Evolutionary conservation across 352 stramenopile genomes (phyloP).

Genomic region (Pythium vanterpoolii): DNA sequence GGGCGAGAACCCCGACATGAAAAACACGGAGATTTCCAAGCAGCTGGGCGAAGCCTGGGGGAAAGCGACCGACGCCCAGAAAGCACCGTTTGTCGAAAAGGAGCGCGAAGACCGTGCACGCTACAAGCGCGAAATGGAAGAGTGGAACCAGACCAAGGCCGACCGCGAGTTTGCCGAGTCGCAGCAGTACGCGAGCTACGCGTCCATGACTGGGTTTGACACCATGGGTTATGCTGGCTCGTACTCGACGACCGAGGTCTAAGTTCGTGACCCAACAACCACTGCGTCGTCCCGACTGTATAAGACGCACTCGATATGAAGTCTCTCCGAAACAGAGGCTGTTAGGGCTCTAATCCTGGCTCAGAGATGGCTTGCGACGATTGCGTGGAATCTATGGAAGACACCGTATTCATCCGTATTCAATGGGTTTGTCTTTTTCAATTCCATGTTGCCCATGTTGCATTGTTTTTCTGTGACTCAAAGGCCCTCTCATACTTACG

Average conservation of each 20-base stretch:
- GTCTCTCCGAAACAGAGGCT: no score
- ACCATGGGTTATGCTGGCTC: conserved; percentile 70
- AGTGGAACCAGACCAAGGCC: conserved; percentile 86
- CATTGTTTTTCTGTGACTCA: not conserved
- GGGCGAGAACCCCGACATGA: conserved; percentile 91
- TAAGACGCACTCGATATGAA: not conserved
- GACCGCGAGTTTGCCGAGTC: conserved; percentile 83
- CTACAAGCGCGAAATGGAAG: conserved; percentile 93
- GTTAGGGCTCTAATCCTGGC: not conserved
- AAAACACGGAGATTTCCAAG: conserved; percentile 95
- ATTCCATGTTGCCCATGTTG: not conserved
- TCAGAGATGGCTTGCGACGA: conserved; percentile 6
- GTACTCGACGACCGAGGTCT: conserved; percentile 49
- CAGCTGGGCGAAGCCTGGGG: conserved; percentile 92
- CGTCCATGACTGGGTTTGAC: conserved; percentile 78
- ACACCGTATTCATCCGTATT: conserved; percentile 2
- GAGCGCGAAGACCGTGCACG: conserved; percentile 88
- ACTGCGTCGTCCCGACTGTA: not conserved
- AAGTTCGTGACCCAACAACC: not conserved
- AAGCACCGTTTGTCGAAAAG: conserved; percentile 90
- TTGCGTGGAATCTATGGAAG: conserved; percentile 2
- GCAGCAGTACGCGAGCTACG: conserved; percentile 81
- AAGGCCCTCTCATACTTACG: conserved; percentile 36
- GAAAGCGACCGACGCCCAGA: conserved; percentile 89
- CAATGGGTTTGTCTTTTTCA: not conserved